Evolutionary conservation across 2,329 filamentous ascomycete species (phyloP).

Genomic region (Biscogniauxia sp.): DNA sequence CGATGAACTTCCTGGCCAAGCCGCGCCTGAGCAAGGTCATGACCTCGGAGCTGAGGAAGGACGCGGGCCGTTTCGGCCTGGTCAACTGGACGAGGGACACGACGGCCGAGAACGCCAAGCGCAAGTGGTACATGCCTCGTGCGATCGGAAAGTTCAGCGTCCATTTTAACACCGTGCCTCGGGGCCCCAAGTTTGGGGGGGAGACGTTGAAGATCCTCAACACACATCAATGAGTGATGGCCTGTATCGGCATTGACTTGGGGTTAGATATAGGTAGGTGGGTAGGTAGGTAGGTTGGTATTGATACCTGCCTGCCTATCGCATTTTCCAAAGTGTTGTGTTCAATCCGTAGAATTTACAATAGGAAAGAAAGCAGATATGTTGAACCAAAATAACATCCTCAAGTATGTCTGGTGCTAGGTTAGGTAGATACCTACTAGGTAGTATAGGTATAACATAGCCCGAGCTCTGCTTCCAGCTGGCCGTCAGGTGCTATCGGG

Average conservation of each 20-base stretch:
- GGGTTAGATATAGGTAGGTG: background rate
- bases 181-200: constrained; percentile 38
- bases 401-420: no score
- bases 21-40: constrained; percentile 41
- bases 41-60: constrained; percentile 35
- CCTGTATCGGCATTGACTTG: background rate
- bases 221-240: background rate
- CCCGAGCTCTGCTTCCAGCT: background rate
- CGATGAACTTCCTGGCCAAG: constrained; percentile 54
- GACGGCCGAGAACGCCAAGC: constrained; percentile 23
- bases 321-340: no score
- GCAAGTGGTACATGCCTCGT: constrained; percentile 38
- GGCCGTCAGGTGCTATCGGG: background rate
- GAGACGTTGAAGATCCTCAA: background rate
- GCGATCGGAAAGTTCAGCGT: constrained; percentile 38
- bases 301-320: no score
- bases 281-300: no score
- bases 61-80: constrained; percentile 33
- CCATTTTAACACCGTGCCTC: constrained; percentile 26
- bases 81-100: constrained; percentile 38
- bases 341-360: no score
- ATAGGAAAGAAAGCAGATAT: no score
- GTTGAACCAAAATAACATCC: no score
- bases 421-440: no score
- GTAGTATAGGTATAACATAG: no score